These are phyloP conservation scores for Picea engelmannii DNA, from an alignment of 83 land plant species.

Conservation along the genomic window DNA sequence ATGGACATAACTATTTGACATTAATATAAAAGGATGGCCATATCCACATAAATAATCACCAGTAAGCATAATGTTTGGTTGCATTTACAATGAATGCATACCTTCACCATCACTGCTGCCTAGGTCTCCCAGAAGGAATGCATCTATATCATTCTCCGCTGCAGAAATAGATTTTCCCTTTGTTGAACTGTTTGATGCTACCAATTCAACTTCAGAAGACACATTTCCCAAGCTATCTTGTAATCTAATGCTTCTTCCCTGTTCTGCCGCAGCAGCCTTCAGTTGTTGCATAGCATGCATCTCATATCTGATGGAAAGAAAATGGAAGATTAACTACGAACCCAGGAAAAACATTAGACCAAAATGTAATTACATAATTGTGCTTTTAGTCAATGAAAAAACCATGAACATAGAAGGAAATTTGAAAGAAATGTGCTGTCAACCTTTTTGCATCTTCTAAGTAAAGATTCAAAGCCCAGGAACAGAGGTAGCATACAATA, in stretches of 20 bases:
- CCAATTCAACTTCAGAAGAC: constrained; percentile 18
- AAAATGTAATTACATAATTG: constrained; percentile 4
- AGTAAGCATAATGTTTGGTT: not conserved
- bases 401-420: not conserved
- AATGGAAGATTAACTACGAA: not conserved
- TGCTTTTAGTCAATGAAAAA: constrained; percentile 8
- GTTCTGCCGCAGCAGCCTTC: constrained; percentile 24
- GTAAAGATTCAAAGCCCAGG: not conserved
- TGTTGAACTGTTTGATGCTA: constrained; percentile 14
- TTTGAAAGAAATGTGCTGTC: no score
- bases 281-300: constrained; percentile 45
- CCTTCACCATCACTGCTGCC: constrained; percentile 64
- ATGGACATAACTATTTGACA: not conserved
- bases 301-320: constrained; percentile 41
- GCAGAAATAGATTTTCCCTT: constrained; percentile 34
- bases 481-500: not conserved
- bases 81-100: constrained; percentile 9
- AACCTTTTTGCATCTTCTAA: no score
- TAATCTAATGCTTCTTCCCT: constrained; percentile 19
- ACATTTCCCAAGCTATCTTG: constrained; percentile 18
- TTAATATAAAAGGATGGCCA: not conserved
- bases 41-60: not conserved
- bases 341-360: not conserved
- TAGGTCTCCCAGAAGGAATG: constrained; percentile 64
- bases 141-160: constrained; percentile 60